phyloP scores from a whole-genome alignment of 2,329 filamentous ascomycete species.

The Arthrobotrys entomopaga region DNA sequence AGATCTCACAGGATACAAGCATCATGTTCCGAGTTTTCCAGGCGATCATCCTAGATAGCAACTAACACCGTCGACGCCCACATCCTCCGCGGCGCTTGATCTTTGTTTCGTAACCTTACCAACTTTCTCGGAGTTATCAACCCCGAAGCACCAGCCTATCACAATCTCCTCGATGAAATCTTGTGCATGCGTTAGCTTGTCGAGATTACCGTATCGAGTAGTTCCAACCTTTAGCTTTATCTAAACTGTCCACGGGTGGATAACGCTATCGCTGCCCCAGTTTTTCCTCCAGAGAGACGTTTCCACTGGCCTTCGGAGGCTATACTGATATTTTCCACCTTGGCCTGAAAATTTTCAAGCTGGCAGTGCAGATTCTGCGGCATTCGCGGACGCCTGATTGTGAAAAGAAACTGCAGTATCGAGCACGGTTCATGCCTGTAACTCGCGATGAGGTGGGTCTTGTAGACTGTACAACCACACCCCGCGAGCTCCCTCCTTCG shows the following conservation, averaged over 20 bases:
- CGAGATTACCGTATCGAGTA: constrained; percentile 5
- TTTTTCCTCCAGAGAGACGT: neutral
- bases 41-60: neutral
- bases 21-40: too few species aligned
- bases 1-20: too few species aligned
- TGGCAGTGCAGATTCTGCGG: neutral
- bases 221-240: neutral
- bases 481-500: too few species aligned
- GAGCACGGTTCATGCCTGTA: neutral
- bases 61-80: constrained; percentile 25
- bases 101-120: constrained; percentile 2
- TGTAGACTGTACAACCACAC: constrained; percentile 5
- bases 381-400: neutral
- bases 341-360: neutral
- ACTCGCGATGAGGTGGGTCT: neutral
- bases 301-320: neutral
- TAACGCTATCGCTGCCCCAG: constrained; percentile 12
- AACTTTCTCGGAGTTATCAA: constrained; percentile 9
- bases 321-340: constrained; percentile 3
- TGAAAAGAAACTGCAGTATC: neutral
- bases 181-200: neutral
- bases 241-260: constrained; percentile 4
- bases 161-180: neutral
- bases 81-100: constrained; percentile 37
- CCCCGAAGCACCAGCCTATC: constrained; percentile 9